Evolutionary conservation across 1,139 yeast genomes (phyloP), one percentile per base, ranked within the genome.

Genomic region (Hanseniaspora gamundiae): DNA sequence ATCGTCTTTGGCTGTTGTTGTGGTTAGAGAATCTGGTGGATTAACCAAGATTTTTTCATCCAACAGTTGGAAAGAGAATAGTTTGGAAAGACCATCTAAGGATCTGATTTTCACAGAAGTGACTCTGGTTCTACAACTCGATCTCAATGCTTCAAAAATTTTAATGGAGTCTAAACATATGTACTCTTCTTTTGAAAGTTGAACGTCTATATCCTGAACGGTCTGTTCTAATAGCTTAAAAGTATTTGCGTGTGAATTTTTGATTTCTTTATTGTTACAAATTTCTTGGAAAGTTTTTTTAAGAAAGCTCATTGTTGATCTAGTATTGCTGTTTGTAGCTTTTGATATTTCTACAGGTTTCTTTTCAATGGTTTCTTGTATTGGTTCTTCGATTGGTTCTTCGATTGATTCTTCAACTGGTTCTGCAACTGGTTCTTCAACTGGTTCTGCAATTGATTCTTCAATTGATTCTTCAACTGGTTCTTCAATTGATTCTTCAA

Each of bases 41-140:
- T 65, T 57, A 1, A 71, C 68, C 41, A 65, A 59, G 26, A 67
- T 58, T 2, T 74, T 68, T 49, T 76, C 78, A 48, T 68, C 76
- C 39, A 80, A 69, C 36, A 76, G 70, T 45, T 78, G 75, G 55
- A 78, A 79, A 1, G 82, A 72, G 56, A 80, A 76, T 21, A 79
- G 67, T 55, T 80, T 80, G 43, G 82, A 75, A 36, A 80, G 64
- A 54, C 83, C 75, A 56, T 80, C 87, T 49, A 80, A 60, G 1
- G 86, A 78, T 28, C 67, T 62, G 24, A 74, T 69, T 49, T 76
- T 76, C 27, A 78, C 67, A 10, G 73, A 78, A 13, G 66, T 64
- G 41, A 69, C 70, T 41, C 68, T 62, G 8, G 77, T 68, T 47
- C 74, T 70, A 53, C 82, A 77, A 3, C 80, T 74, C n/a, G 73